Base-by-base conservation (phyloP, 345 rosid species). In the Lumnitzera racemosa region DNA sequence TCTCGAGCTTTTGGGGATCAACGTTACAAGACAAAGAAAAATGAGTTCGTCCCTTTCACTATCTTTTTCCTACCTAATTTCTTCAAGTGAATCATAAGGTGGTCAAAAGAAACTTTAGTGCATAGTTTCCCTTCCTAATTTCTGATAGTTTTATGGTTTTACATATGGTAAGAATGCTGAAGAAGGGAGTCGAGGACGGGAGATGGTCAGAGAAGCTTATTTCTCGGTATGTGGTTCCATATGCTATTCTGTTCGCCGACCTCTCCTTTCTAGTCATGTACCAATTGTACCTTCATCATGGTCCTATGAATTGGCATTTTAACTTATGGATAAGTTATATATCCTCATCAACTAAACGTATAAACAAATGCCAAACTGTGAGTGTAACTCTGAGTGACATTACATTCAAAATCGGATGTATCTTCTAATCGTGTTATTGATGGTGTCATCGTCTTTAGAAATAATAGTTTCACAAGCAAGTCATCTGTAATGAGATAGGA, bases 1-100 rank as follows among this genome's bases (percentile, higher is more conserved):
- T 87, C 96, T 13, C 96, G 98, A 68, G 90, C 98, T 66, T 89
- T 92, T 67, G 98, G 98, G 23, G 98, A 92, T 75, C 71, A 76
- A 60, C 89, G 86, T 59, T 89, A 83, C 80, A 89, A 92, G 81
- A 85, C 88, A 60, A 92, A 89, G 83, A 89, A 92, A 76, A 75
- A 76, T 24, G 83, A 87, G 96, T 92, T 69, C n/a, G 67, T 70
- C 61, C 29, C 70, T 65, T 62, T 58, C 16, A 6, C 16, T 29
- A 25, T 54, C 24, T 13, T 51, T 3, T 51, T 23, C 25, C 52
- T 15, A 10, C 13, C 11, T 36, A 10, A 14, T 15, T 24, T 54
- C 24, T 13, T 54, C 29, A 5, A 23, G 1, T 24, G 25, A 36
- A 36, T 36, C 43, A 36, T 36, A 36, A 5, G 43, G 43, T 36